These are phyloP conservation scores for Lagerstroemia speciosa DNA, from an alignment of 345 rosid species.

Conservation along the genomic window DNA sequence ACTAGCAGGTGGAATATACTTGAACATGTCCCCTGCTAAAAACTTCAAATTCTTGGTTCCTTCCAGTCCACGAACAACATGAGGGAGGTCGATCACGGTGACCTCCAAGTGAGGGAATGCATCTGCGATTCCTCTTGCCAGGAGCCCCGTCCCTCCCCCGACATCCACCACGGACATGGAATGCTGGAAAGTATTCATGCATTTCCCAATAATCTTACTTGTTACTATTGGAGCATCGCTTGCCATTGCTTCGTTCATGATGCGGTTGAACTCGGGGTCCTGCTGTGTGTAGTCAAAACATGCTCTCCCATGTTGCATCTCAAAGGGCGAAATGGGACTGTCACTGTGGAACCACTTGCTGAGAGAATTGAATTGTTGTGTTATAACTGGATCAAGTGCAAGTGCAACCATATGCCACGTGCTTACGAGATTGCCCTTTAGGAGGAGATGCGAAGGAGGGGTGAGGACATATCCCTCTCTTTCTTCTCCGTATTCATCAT, in stretches of 20 bases:
- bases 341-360: constrained; percentile 26
- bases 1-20: constrained; percentile 23
- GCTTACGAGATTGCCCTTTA: constrained; percentile 23
- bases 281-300: constrained; percentile 6
- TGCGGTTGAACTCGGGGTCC: background rate
- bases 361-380: constrained; percentile 20
- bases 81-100: constrained; percentile 16
- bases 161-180: constrained; percentile 23
- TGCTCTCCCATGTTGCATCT: constrained; percentile 18
- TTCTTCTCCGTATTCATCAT: constrained; percentile 4
- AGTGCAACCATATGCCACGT: constrained; percentile 16
- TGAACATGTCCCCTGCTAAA: constrained; percentile 31
- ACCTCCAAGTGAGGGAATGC: constrained; percentile 19
- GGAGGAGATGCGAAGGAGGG: constrained; percentile 20
- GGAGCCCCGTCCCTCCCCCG: constrained; percentile 26
- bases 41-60: constrained; percentile 17
- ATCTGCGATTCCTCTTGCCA: constrained; percentile 14
- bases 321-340: constrained; percentile 16
- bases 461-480: constrained; percentile 24
- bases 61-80: constrained; percentile 14
- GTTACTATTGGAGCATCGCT: constrained; percentile 16
- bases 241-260: constrained; percentile 23
- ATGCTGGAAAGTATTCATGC: constrained; percentile 16
- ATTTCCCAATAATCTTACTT: constrained; percentile 3
- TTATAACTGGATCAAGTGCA: constrained; percentile 18